Evolutionary conservation across 805 yeast genomes (phyloP).

Genomic region (Candida patagonica): DNA sequence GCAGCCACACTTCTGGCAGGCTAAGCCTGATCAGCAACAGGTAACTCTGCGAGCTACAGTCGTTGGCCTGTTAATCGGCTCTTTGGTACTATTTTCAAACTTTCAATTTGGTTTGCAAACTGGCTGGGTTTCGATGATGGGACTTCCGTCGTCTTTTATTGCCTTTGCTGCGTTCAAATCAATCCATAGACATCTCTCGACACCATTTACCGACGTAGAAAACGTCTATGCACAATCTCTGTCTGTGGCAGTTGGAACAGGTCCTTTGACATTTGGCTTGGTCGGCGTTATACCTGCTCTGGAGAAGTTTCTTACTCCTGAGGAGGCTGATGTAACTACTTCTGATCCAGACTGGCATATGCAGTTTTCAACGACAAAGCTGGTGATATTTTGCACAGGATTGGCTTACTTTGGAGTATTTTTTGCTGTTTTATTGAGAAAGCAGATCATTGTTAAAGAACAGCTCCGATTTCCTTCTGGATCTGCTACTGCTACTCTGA

Average conservation of each 20-base stretch:
- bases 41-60: slow-evolving; percentile 62
- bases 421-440: slow-evolving; percentile 82
- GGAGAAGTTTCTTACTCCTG: slow-evolving; percentile 71
- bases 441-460: slow-evolving; percentile 79
- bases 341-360: slow-evolving; percentile 15
- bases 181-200: slow-evolving; percentile 26
- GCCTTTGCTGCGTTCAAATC: slow-evolving; percentile 77
- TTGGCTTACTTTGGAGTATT: slow-evolving; percentile 92
- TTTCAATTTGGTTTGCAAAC: slow-evolving; percentile 96
- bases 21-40: slow-evolving; percentile 16
- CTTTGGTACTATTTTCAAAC: slow-evolving; percentile 77
- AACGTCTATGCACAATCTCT: slow-evolving; percentile 87
- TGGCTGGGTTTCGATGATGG: slow-evolving; percentile 99
- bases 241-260: slow-evolving; percentile 96
- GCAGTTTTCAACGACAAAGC: slow-evolving; percentile 37
- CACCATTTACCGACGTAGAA: slow-evolving; percentile 77
- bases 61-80: slow-evolving; percentile 78
- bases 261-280: slow-evolving; percentile 90
- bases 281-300: slow-evolving; percentile 95
- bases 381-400: slow-evolving; percentile 76
- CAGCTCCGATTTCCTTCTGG: slow-evolving; percentile 92
- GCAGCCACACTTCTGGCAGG: slow-evolving; percentile 4
- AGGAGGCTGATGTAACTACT: slow-evolving; percentile 58
- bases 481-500: slow-evolving; percentile 88
- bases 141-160: slow-evolving; percentile 81